Evolutionary conservation across 305 asterid species (phyloP).

Genomic region (Fraxinus greggii): DNA sequence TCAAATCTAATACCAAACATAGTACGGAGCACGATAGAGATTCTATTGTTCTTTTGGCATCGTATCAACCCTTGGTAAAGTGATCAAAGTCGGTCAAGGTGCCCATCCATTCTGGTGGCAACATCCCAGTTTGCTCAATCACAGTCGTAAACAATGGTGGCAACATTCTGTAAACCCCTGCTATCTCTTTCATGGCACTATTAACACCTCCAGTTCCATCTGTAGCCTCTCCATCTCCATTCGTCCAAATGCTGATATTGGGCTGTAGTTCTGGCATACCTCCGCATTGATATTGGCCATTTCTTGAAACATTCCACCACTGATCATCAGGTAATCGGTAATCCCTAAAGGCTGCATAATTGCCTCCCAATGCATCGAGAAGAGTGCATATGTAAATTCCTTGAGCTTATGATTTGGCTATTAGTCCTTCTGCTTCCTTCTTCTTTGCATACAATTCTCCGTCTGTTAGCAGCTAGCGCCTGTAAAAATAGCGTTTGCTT

Average conservation of each 20-base stretch:
- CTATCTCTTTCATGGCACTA: constrained; percentile 25
- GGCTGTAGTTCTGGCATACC: constrained; percentile 25
- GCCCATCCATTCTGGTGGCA: constrained; percentile 40
- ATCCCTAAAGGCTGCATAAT: constrained; percentile 27
- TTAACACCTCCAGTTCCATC: neutral
- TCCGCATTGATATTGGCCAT: constrained; percentile 31
- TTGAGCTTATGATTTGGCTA: constrained; percentile 30
- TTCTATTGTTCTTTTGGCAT: neutral
- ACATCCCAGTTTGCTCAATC: constrained; percentile 34
- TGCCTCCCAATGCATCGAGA: constrained; percentile 28
- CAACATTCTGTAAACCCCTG: constrained; percentile 32
- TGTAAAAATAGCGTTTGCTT: constrained; percentile 29
- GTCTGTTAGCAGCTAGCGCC: constrained; percentile 19
- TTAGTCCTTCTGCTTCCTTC: constrained; percentile 33
- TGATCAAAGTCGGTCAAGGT: constrained; percentile 4
- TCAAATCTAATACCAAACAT: neutral
- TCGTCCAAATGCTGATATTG: constrained; percentile 33
- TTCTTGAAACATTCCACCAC: constrained; percentile 27
- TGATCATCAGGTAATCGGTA: constrained; percentile 32
- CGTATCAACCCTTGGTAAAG: neutral
- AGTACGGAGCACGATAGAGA: neutral
- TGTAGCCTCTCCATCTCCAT: constrained; percentile 21
- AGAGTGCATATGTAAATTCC: constrained; percentile 28
- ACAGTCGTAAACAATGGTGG: constrained; percentile 32
- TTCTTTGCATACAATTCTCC: constrained; percentile 31